Percentiles rank a stretch among this genome's conserved stretches.
These are phyloP conservation scores for Onygenales sp. DNA, from an alignment of 2,329 filamentous ascomycete genomes.

Conservation along the genomic window DNA sequence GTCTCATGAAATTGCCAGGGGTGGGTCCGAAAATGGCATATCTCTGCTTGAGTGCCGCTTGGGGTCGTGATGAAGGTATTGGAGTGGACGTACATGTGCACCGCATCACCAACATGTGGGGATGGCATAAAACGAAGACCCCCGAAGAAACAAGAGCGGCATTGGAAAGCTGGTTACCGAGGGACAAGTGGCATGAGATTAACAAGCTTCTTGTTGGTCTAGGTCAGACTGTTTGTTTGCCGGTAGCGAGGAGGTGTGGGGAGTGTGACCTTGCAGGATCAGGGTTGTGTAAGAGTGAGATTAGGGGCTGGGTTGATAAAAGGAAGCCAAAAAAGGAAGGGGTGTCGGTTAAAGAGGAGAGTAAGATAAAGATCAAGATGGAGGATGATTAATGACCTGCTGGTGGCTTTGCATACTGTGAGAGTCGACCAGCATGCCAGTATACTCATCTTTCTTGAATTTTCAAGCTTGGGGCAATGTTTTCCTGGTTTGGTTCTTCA, in stretches of 20 bases:
- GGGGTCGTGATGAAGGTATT: slow-evolving; percentile 65
- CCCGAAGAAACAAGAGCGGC: slow-evolving; percentile 73
- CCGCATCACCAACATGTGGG: slow-evolving; percentile 88
- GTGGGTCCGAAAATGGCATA: slow-evolving; percentile 95
- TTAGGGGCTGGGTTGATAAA: slow-evolving; percentile 51
- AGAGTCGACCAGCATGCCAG: no score
- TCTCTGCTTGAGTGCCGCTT: slow-evolving; percentile 69
- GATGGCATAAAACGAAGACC: slow-evolving; percentile 72
- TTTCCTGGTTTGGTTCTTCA: no score
- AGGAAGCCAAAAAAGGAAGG: slow-evolving; percentile 27
- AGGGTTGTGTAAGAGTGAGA: slow-evolving; percentile 66
- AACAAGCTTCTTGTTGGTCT: slow-evolving; percentile 82
- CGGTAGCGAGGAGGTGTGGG: slow-evolving; percentile 70
- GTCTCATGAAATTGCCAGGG: slow-evolving; percentile 67
- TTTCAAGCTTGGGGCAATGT: no score
- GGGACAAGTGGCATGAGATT: slow-evolving; percentile 82
- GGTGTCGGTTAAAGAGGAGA: slow-evolving; percentile 2
- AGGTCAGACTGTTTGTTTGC: slow-evolving; percentile 77
- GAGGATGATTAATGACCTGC: slow-evolving; percentile 10
- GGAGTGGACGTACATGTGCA: slow-evolving; percentile 94
- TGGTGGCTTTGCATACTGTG: neutral
- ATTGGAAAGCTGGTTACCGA: slow-evolving; percentile 74
- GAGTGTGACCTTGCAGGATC: slow-evolving; percentile 70
- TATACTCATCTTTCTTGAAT: no score
- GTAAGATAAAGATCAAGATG: slow-evolving; percentile 16